Percentiles rank a stretch among this genome's conserved stretches.
Conservation (phyloP, 768 basidiomycete genomes). For the Lepiota brunneoincarnata region DNA sequence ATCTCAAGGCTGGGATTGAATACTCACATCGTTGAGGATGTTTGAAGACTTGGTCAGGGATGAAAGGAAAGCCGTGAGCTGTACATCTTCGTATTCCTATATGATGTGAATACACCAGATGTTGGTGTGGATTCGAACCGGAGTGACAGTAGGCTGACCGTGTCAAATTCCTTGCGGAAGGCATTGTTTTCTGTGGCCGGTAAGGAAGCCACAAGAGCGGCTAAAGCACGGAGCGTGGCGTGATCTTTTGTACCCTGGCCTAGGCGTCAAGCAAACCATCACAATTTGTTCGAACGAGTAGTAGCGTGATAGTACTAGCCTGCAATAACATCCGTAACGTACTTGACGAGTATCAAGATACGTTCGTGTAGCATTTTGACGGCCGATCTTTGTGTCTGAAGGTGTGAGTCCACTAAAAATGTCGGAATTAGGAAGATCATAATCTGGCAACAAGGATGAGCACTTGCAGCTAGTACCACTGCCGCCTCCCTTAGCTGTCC, state of each 20-base stretch:
- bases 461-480: constrained; percentile 76
- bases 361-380: constrained; percentile 96
- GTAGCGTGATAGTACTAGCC: constrained; percentile 40
- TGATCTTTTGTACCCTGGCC: constrained; percentile 79
- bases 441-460: not conserved
- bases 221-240: constrained; percentile 76
- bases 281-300: not conserved
- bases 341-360: constrained; percentile 81
- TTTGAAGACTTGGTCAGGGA: constrained; percentile 87
- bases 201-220: constrained; percentile 83
- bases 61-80: constrained; percentile 86
- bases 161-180: constrained; percentile 88
- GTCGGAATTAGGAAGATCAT: constrained; percentile 5
- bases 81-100: constrained; percentile 95
- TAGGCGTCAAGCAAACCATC: constrained; percentile 22
- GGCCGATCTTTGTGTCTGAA: constrained; percentile 90
- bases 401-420: constrained; percentile 77
- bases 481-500: constrained; percentile 84
- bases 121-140: not conserved
- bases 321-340: constrained; percentile 73
- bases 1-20: not conserved
- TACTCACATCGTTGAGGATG: constrained; percentile 81
- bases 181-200: constrained; percentile 81
- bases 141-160: constrained; percentile 43
- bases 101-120: not conserved